Base-by-base conservation (phyloP, 1,284 basidiomycete species). In the Puccinia coronata region DNA sequence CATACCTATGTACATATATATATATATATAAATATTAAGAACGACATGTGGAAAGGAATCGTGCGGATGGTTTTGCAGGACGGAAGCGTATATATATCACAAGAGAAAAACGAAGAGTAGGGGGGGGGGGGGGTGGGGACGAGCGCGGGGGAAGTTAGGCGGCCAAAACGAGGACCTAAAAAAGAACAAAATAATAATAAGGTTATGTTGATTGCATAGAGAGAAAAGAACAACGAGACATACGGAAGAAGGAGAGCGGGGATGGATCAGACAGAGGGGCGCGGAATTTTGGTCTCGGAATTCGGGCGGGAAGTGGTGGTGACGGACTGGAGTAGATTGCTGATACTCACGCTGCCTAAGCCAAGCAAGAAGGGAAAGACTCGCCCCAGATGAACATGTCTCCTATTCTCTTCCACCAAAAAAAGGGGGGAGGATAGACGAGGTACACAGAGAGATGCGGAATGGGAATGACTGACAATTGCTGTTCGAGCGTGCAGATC, bases 271-370 rank as follows among this genome's bases (percentile, higher is more conserved):
- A 41, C 3, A 12, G 63, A 49, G 20, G 69, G 69, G 18, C 47
- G 69, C 1, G 69, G 69, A 31, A 67, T 67, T 47, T 67, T 71
- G 69, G 69, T 71, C 20, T 28, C 47, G 6, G 69, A 71, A 51
- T 71, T 51, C 4, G 69, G 69, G 12, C 69, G 8, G 2, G 69
- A 51, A 34, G 69, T 51, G 28, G 41, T 71, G 11, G 69, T 25
- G 0, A 71, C 74, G 47, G 57, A 49, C 12, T 77, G 57, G 12
- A 77, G 28, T 53, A 77, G 23, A 34, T 67, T 67, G 74, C 74
- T 77, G 61, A 77, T 77, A 49, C 61, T 77, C 61, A 77, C 57
- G n/a, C 74, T 77, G 61, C 25, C 74, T 67, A 31, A 16, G 28
- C 36, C 39, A 67, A 77, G 23, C 18, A 51, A 39, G 39, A 36